Conservation (phyloP, 106 monocot genomes). For the Triglochin maritima region DNA sequence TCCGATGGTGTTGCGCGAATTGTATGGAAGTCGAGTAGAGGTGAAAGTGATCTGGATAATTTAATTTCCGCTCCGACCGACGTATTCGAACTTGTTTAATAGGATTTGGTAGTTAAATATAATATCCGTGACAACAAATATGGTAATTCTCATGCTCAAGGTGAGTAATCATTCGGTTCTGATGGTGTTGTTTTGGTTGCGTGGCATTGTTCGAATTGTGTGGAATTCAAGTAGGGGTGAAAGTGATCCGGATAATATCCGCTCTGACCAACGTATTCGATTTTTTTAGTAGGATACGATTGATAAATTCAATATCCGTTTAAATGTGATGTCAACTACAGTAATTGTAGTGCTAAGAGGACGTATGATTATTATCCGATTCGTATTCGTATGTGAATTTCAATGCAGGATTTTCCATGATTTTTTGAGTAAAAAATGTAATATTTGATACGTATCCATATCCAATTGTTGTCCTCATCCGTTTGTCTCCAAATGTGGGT, state of each 20-base stretch:
- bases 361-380: neutral
- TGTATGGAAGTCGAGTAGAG: neutral
- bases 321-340: too few species aligned
- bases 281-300: neutral
- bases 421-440: too few species aligned
- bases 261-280: neutral
- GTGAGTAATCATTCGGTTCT: slow-evolving; percentile 13
- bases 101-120: neutral
- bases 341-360: slow-evolving; percentile 61
- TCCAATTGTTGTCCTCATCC: too few species aligned
- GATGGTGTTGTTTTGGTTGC: too few species aligned
- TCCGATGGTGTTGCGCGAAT: neutral
- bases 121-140: too few species aligned
- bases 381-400: too few species aligned
- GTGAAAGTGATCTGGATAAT: neutral
- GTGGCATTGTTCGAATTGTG: neutral
- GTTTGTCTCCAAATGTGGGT: too few species aligned
- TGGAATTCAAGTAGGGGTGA: neutral
- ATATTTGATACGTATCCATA: too few species aligned
- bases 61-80: neutral
- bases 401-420: too few species aligned
- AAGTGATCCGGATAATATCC: neutral
- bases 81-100: neutral
- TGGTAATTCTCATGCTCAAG: slow-evolving; percentile 50
- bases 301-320: too few species aligned